A percentile compares a stretch with the other conserved stretches of the same genome.
Evolutionary conservation across 225 moss, liverwort and hornwort genomes (phyloP).

Genomic region (Antitrichia curtipendula): DNA sequence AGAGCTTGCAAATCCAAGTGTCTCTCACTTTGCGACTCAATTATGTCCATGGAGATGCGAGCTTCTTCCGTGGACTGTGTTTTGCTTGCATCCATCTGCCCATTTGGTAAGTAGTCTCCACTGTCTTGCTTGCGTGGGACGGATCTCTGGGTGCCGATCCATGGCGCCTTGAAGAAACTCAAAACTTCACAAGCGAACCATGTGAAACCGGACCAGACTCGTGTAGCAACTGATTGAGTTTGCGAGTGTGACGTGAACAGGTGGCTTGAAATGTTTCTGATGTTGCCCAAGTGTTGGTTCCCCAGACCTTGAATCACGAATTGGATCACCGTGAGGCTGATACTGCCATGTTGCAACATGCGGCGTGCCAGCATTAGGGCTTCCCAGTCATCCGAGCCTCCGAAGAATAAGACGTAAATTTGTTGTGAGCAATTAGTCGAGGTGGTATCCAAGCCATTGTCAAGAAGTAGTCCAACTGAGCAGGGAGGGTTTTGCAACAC

Average conservation of each 20-base stretch:
- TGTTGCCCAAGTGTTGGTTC: background rate
- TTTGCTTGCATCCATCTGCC: background rate
- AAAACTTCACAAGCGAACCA: background rate
- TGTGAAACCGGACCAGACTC: background rate
- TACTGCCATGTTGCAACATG: constrained; percentile 29
- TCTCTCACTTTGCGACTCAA: constrained; percentile 25
- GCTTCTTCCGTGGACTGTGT: background rate
- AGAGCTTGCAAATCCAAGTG: constrained; percentile 36
- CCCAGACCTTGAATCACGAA: constrained; percentile 18
- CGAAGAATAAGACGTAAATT: constrained; percentile 48
- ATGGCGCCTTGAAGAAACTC: constrained; percentile 23
- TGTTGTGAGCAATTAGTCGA: constrained; percentile 5
- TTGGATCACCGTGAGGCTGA: constrained; percentile 50
- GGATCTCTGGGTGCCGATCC: background rate
- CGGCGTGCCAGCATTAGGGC: constrained; percentile 52
- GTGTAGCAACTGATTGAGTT: background rate
- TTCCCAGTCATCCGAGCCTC: constrained; percentile 68
- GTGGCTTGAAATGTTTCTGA: constrained; percentile 1
- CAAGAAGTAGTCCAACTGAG: constrained; percentile 56
- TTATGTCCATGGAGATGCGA: constrained; percentile 12
- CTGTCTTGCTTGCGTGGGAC: background rate
- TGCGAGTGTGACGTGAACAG: background rate
- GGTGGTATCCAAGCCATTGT: constrained; percentile 23
- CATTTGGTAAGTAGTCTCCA: background rate
- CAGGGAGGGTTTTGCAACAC: constrained; percentile 29